phyloP scores from a whole-genome alignment of 1,284 basidiomycete genomes.

The Microbotryum saponariae region DNA sequence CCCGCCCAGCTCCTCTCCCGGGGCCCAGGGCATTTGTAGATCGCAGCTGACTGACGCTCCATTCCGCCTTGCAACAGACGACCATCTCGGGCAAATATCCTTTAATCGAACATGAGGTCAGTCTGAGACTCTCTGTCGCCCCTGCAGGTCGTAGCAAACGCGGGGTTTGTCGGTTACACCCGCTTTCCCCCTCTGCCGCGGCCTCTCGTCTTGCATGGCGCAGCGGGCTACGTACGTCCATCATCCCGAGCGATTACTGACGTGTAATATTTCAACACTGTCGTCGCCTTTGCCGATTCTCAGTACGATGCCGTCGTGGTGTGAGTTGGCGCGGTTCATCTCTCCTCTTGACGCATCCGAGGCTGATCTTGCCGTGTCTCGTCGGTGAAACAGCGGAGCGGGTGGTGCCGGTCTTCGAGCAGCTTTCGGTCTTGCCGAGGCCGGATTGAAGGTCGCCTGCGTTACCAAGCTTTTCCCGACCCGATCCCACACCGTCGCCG shows the following conservation, averaged over 20 bases:
- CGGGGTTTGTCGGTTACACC: neutral
- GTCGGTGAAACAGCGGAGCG: slow-evolving; percentile 60
- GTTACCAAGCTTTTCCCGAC: slow-evolving; percentile 99
- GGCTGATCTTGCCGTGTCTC: slow-evolving; percentile 5
- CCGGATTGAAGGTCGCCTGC: slow-evolving; percentile 90
- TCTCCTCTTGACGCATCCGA: slow-evolving; percentile 3
- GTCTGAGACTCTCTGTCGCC: slow-evolving; percentile 9
- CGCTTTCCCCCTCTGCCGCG: neutral
- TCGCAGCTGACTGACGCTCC: neutral
- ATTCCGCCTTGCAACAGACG: slow-evolving; percentile 6
- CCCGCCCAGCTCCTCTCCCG: neutral
- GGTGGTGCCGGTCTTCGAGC: slow-evolving; percentile 97
- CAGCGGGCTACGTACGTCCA: neutral
- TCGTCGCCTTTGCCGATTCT: neutral
- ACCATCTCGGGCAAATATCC: slow-evolving; percentile 67
- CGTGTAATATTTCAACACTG: neutral
- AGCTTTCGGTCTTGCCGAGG: slow-evolving; percentile 97
- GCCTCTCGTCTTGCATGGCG: neutral
- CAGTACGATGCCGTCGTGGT: slow-evolving; percentile 95
- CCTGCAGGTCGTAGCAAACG: slow-evolving; percentile 25
- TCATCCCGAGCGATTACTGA: neutral
- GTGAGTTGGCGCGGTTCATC: slow-evolving; percentile 51
- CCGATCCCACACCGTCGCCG: slow-evolving; percentile 96
- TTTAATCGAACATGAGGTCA: slow-evolving; percentile 75
- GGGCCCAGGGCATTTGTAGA: neutral